Base-by-base conservation (phyloP, 352 stramenopile species). In the Pythium grandisporangium region DNA sequence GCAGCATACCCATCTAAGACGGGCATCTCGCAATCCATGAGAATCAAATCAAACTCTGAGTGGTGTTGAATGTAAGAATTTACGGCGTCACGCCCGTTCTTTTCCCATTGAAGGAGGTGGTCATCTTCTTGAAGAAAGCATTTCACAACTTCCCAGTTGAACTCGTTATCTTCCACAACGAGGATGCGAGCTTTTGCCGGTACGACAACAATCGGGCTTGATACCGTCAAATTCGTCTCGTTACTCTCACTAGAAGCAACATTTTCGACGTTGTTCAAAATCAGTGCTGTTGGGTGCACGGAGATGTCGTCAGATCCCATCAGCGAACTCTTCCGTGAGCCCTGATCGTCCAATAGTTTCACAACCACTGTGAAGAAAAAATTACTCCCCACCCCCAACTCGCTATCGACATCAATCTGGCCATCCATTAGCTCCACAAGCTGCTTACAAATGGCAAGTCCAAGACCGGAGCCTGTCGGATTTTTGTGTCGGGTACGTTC, bases 101-200 rank as follows among this genome's bases (percentile, higher is more conserved):
- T 74, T 39, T 87, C 75, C 78, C 78, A 92, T 40, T 89, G 78
- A 16, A 92, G 47, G 10, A 87, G 41, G 43, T 92, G 78, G 36
- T 92, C 81, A 34, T 85, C 78, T 37, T 87, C 68, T 35, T 68
- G 71, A 42, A 84, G 84, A 41, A 86, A 93, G 48, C 74, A 88
- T 44, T 91, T 92, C 30, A 94, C 77, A 6, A 94, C 79, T 58
- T 94, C 79, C 82, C 79, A 93, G 35, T 94, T 94, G 49, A 94
- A 92, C 37, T 94, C 79, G 35, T 94, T 94, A 55, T 94, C 82
- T 63, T 94, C 82, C 6, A 89, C 78, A 8, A 89, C 73, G 46
- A 92, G 57, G 32, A 92, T 89, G 0, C 75, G 66, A 30, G 78
- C 19, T 21, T 42, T 42, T 5, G 36, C 36, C 13, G 36, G 36